Conservation (phyloP, 805 yeast genomes). For the Metschnikowia peoriensis region DNA sequence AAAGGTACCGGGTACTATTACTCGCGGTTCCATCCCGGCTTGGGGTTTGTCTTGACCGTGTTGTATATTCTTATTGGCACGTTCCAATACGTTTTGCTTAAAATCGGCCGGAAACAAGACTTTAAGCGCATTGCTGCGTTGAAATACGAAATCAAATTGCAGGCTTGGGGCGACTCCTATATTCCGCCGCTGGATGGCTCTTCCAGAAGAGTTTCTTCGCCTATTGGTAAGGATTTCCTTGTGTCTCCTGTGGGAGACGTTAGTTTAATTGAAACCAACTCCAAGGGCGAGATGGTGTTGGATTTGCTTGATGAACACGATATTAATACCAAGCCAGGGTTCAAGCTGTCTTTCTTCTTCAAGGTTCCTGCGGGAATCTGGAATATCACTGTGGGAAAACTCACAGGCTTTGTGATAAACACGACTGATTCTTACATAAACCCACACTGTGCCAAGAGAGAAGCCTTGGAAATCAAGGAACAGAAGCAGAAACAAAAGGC, state of each 20-base stretch:
- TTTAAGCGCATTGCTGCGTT: conserved; percentile 53
- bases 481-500: conserved; percentile 24
- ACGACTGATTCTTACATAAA: conserved; percentile 20
- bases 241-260: conserved; percentile 60
- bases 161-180: conserved; percentile 56
- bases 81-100: conserved; percentile 58
- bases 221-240: conserved; percentile 49
- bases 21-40: conserved; percentile 67
- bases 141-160: conserved; percentile 48
- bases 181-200: conserved; percentile 50
- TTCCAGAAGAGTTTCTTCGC: conserved; percentile 44
- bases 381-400: conserved; percentile 44
- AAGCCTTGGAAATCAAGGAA: conserved; percentile 3
- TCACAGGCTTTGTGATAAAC: conserved; percentile 18
- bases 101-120: conserved; percentile 55
- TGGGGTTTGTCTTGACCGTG: conserved; percentile 48
- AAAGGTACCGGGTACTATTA: conserved; percentile 66
- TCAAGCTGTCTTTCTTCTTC: conserved; percentile 48
- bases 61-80: conserved; percentile 50
- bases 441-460: conserved; percentile 13
- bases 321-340: conserved; percentile 44
- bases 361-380: conserved; percentile 43
- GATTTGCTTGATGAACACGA: conserved; percentile 47
- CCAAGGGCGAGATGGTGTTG: conserved; percentile 28
- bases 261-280: conserved; percentile 41